A percentile compares a stretch with the other conserved stretches of the same genome.
Evolutionary conservation across 495 filamentous ascomycete genomes (phyloP).

Genomic region (Oidiodendron maius): DNA sequence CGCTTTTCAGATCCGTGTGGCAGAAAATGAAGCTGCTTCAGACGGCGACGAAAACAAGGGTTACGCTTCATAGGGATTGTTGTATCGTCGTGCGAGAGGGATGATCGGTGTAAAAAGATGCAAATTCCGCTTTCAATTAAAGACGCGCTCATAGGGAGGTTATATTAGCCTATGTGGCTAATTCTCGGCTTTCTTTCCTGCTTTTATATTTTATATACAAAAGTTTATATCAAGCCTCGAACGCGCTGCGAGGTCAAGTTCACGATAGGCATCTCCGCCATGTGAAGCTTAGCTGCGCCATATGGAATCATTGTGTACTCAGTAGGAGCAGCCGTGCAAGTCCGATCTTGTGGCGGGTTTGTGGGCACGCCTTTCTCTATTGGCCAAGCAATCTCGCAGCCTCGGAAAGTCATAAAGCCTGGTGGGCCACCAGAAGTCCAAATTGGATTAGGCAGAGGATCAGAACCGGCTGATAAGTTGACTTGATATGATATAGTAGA

Average conservation of each 20-base stretch:
- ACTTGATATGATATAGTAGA: background rate
- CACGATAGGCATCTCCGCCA: background rate
- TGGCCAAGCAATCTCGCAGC: background rate
- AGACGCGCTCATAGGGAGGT: too few species aligned
- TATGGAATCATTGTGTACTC: background rate
- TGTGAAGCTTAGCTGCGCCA: background rate
- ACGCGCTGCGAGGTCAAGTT: background rate
- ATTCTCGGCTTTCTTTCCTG: too few species aligned
- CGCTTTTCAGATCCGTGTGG: conserved; percentile 56
- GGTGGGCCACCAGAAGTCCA: background rate
- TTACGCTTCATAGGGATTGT: too few species aligned
- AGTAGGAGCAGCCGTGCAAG: background rate
- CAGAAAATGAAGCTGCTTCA: too few species aligned
- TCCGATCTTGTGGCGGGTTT: background rate
- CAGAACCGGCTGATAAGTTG: background rate
- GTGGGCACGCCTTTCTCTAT: background rate
- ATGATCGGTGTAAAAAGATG: too few species aligned
- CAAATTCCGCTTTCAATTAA: too few species aligned
- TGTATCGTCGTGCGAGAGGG: too few species aligned
- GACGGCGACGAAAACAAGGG: too few species aligned
- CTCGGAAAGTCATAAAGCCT: background rate
- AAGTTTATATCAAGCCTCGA: too few species aligned
- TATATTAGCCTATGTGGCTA: too few species aligned
- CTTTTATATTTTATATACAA: too few species aligned
- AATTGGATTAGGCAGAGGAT: background rate